phyloP scores from a whole-genome alignment of 1,139 yeast genomes.

The Kodamaea suecica region DNA sequence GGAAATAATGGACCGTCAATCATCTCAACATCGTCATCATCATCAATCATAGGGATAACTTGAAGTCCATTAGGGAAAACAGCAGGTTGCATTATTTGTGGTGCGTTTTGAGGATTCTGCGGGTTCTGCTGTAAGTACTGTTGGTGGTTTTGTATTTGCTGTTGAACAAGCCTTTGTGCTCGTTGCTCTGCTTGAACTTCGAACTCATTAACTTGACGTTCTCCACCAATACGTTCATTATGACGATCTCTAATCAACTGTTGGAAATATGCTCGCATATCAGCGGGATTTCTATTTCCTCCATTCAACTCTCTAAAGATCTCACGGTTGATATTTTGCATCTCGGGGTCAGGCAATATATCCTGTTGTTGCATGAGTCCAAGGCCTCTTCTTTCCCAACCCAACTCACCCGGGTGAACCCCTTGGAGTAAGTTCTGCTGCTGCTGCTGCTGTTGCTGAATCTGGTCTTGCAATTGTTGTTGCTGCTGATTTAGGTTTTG shows the following conservation, averaged over 20 bases:
- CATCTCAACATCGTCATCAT: conserved; percentile 39
- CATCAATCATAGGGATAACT: conserved; percentile 25
- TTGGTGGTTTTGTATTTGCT: conserved; percentile 5
- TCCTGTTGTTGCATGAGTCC: conserved; percentile 24
- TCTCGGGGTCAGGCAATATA: conserved; percentile 21
- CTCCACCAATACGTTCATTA: conserved; percentile 11
- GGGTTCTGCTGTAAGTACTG: conserved; percentile 8
- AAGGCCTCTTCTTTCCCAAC: conserved; percentile 25
- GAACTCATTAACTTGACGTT: conserved; percentile 5
- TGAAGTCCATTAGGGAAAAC: conserved; percentile 36
- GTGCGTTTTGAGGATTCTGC: conserved; percentile 30
- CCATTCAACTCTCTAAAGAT: conserved; percentile 34
- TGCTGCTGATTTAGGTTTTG: not conserved
- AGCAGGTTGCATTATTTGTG: conserved; percentile 44
- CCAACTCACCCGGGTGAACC: conserved; percentile 8
- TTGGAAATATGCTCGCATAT: conserved; percentile 40
- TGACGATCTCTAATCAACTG: conserved; percentile 28
- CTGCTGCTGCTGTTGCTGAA: conserved; percentile 3
- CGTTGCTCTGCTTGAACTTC: conserved; percentile 12
- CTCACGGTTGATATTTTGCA: conserved; percentile 34
- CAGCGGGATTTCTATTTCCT: conserved; percentile 36
- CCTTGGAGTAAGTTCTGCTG: no score
- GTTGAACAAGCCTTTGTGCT: conserved; percentile 6
- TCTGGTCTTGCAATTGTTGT: conserved; percentile 1
- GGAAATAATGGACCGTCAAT: conserved; percentile 23